Base-by-base conservation (phyloP, 257 asterid genomes). In the Penstemon eatonii region DNA sequence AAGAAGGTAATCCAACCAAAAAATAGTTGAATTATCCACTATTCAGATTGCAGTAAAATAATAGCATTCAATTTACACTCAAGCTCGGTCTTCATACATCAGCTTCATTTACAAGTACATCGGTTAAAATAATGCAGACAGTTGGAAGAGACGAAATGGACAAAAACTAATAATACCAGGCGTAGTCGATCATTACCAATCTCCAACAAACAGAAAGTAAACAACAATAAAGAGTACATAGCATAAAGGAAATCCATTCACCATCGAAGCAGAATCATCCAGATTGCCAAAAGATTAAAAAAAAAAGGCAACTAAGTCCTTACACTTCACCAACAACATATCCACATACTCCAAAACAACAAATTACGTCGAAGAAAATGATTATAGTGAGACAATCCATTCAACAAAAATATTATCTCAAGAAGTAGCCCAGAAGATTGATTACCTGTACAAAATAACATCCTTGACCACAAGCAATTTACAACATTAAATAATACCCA, bases 221-320 rank as follows among this genome's bases (percentile, higher is more conserved):
- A 56, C 55, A 58, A 11, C 15, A 39, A 13, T 18, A 0, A 65
- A 38, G 45, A 25, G 41, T 18, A 12, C 19, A 45, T 3, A 53
- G 36, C 44, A 42, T 11, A 65, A 43, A 66, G 63, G 53, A 64
- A 64, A 41, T 72, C 18, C 73, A 78, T 73, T 71, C 79, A 68
- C 73, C 63, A 53, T 49, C 18, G 19, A 46, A 62, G 37, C 45
- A 41, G 63, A 68, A 50, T 37, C 39, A 58, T 33, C 45, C n/a
- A 10, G 51, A 67, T 42, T 51, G 38, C 45, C 33, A 25, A 25
- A 25, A 25, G 18, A 15, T 15, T 15, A 46, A 37, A 19, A 39
- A 40, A 36, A 57, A 37, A 52, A 3, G 19, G 15, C 18, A 37
- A 40, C 18, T 37, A 53, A 13, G 19, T 62, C 7, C 6, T 9